A percentile compares a stretch with the other conserved stretches of the same genome.
These are phyloP conservation scores for Hypholoma fasciculare DNA, from an alignment of 768 basidiomycete genomes.

Conservation along the genomic window DNA sequence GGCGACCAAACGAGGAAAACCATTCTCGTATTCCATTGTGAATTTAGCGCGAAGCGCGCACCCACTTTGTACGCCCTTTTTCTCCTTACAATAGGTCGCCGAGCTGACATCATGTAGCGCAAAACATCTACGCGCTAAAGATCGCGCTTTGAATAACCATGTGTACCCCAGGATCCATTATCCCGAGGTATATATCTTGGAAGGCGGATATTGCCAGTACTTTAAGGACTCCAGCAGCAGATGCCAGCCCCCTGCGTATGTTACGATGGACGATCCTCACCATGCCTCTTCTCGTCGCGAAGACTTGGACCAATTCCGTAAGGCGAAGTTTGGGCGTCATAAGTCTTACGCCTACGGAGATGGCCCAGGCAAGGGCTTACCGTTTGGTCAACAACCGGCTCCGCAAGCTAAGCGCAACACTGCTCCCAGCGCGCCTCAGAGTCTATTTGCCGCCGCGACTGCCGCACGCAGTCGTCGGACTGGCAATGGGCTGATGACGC, in stretches of 20 bases:
- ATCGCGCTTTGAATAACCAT: slow-evolving; percentile 86
- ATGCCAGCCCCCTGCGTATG: slow-evolving; percentile 83
- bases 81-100: background rate
- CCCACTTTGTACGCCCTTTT: slow-evolving; percentile 81
- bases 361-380: slow-evolving; percentile 39
- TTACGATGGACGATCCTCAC: slow-evolving; percentile 93
- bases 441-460: slow-evolving; percentile 69
- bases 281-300: slow-evolving; percentile 79
- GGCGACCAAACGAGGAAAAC: slow-evolving; percentile 77
- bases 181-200: slow-evolving; percentile 95
- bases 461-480: slow-evolving; percentile 66
- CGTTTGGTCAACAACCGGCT: slow-evolving; percentile 12
- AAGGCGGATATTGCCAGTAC: slow-evolving; percentile 94
- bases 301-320: slow-evolving; percentile 91
- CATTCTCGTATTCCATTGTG: slow-evolving; percentile 94
- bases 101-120: slow-evolving; percentile 53
- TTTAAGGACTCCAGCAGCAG: slow-evolving; percentile 66
- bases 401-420: slow-evolving; percentile 65
- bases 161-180: slow-evolving; percentile 92
- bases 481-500: slow-evolving; percentile 51
- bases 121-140: slow-evolving; percentile 88
- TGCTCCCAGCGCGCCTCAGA: slow-evolving; percentile 52
- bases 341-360: slow-evolving; percentile 96
- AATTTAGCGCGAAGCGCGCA: slow-evolving; percentile 93
- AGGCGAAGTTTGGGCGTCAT: slow-evolving; percentile 82